phyloP scores from a whole-genome alignment of 257 asterid species.

The Plectranthus barbatus region DNA sequence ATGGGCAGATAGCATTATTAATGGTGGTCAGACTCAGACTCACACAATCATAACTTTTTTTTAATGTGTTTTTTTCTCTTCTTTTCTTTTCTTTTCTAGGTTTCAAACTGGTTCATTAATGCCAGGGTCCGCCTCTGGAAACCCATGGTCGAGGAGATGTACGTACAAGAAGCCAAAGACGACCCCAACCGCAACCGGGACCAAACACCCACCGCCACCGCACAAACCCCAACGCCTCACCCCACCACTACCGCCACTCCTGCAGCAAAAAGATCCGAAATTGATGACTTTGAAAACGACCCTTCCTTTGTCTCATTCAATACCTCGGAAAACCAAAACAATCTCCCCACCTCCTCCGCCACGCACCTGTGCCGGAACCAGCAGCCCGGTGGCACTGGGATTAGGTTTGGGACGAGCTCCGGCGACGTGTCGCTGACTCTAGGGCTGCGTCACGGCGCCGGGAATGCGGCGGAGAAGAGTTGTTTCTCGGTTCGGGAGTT shows the following conservation, averaged over 20 bases:
- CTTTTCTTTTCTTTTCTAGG: no score
- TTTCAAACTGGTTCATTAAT: no score
- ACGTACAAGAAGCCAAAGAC: constrained; percentile 65
- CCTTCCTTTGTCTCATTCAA: constrained; percentile 42
- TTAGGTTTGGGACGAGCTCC: constrained; percentile 44
- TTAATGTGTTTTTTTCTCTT: no score
- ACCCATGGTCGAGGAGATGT: no score
- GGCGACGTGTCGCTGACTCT: constrained; percentile 84
- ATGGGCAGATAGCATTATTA: no score
- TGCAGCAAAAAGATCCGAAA: constrained; percentile 9
- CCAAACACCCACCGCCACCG: constrained; percentile 24
- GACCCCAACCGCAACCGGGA: constrained; percentile 16
- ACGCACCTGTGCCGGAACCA: neutral
- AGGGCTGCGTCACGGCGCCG: no score
- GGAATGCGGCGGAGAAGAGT: constrained; percentile 54
- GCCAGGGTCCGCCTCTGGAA: no score
- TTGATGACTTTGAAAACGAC: constrained; percentile 46
- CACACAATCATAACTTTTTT: no score
- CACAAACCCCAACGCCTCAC: constrained; percentile 36
- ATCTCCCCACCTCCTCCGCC: neutral
- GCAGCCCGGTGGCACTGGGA: constrained; percentile 7
- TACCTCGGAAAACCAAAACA: constrained; percentile 41
- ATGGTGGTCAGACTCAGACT: no score
- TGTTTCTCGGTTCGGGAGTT: constrained; percentile 41
- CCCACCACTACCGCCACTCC: constrained; percentile 13